phyloP scores from a whole-genome alignment of 768 basidiomycete species.

The Naganishia friedmannii region DNA sequence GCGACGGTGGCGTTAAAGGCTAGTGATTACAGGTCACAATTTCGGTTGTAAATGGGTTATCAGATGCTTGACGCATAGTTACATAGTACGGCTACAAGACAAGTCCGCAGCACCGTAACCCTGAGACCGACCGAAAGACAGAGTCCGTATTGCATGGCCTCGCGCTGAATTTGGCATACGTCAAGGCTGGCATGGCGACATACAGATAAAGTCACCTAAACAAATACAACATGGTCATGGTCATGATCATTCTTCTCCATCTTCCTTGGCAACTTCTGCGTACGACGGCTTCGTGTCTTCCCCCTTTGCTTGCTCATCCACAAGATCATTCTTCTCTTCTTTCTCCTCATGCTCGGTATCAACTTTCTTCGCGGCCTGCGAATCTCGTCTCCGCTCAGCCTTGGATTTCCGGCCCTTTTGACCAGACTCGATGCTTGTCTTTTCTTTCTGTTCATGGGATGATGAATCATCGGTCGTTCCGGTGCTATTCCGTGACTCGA shows the following conservation, averaged over 20 bases:
- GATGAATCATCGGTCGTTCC: background rate
- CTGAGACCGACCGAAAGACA: background rate
- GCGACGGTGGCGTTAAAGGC: background rate
- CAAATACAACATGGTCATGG: background rate
- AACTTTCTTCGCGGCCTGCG: too few relatives aligned
- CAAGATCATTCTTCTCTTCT: background rate
- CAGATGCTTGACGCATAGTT: background rate
- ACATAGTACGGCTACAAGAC: background rate
- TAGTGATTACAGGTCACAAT: background rate
- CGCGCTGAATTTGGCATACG: background rate
- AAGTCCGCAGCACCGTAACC: background rate
- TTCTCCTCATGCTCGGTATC: background rate
- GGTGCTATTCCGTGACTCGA: background rate
- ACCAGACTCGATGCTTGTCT: background rate
- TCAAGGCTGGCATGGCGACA: background rate
- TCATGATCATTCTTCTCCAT: background rate
- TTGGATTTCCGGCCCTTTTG: background rate
- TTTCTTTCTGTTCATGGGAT: background rate
- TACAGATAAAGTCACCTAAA: background rate
- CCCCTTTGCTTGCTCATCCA: background rate
- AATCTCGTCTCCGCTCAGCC: background rate
- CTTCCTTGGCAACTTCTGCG: slow-evolving; percentile 19
- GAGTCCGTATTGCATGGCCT: background rate
- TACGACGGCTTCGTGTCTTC: slow-evolving; percentile 17
- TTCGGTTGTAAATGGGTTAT: background rate